Percentiles rank a stretch among this genome's conserved stretches.
Evolutionary conservation across 441 rosid species (phyloP).

Genomic region (Gossypium aridum): DNA sequence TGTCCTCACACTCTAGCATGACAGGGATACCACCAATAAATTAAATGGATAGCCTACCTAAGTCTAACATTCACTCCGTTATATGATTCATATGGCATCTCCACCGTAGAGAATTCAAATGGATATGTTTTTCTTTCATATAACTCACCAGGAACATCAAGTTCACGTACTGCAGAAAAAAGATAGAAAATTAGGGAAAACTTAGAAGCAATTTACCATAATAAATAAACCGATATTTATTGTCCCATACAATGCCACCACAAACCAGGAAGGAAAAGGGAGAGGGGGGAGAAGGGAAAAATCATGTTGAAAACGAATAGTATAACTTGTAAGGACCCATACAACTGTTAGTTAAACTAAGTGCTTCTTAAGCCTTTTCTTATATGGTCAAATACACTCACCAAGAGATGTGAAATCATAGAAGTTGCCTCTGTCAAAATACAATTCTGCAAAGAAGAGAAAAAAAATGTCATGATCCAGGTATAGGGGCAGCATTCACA

Average conservation of each 20-base stretch:
- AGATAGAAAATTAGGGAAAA: not conserved
- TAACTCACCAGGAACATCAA: conserved; percentile 19
- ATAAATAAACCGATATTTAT: not conserved
- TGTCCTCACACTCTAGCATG: conserved; percentile 2
- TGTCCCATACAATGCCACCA: not conserved
- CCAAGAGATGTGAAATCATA: conserved; percentile 42
- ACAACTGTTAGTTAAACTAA: not conserved
- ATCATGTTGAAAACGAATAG: not conserved
- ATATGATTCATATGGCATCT: conserved; percentile 20
- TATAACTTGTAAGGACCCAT: not conserved
- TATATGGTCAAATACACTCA: conserved; percentile 16
- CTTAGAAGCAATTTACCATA: not conserved
- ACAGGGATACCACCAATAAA: not conserved
- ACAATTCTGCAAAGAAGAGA: conserved; percentile 26
- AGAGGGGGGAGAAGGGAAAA: not conserved
- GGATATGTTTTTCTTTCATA: conserved; percentile 19
- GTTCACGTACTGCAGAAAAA: conserved; percentile 14
- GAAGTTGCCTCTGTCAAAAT: conserved; percentile 40
- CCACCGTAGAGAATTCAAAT: conserved; percentile 18
- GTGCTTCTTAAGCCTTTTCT: not conserved
- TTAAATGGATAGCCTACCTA: conserved; percentile 14
- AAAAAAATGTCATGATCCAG: conserved; percentile 7
- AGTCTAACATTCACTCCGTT: conserved; percentile 20
- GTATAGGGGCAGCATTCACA: not conserved
- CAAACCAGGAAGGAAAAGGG: not conserved